phyloP scores from a whole-genome alignment of 139 green algal species.

The Tetradesmus obliquus region DNA sequence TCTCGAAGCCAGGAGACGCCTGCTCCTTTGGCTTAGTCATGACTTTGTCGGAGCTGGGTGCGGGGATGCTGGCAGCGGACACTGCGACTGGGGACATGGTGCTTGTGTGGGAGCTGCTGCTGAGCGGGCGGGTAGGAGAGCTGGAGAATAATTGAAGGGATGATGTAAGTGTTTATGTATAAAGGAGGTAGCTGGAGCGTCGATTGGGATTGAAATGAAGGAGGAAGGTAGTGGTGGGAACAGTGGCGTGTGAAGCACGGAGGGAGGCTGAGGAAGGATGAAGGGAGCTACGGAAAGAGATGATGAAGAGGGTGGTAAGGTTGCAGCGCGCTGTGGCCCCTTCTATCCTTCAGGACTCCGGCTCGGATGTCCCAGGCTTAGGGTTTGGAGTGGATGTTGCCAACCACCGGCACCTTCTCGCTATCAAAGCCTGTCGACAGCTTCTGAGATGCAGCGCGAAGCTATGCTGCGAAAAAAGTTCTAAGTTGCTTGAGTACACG shows the following conservation, averaged over 20 bases:
- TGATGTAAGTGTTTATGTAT: not conserved
- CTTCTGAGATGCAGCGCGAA: not conserved
- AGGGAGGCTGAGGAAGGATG: not conserved
- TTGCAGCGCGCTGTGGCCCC: not conserved
- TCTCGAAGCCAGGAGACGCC: not conserved
- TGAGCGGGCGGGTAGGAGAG: too few relatives aligned
- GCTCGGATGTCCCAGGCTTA: not conserved
- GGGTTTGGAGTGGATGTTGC: not conserved
- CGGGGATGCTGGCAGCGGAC: not conserved
- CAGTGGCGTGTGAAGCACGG: not conserved
- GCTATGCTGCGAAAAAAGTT: not conserved
- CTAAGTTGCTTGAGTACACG: too few relatives aligned
- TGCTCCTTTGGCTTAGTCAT: constrained; percentile 7
- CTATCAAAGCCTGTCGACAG: not conserved
- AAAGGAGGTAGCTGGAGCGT: too few relatives aligned
- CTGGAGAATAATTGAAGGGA: not conserved
- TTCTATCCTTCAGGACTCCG: not conserved
- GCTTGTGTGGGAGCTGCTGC: too few relatives aligned
- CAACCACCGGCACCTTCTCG: not conserved
- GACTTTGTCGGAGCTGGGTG: not conserved
- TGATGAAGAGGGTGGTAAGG: not conserved
- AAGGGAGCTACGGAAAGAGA: not conserved
- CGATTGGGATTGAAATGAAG: not conserved
- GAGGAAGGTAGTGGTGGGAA: not conserved
- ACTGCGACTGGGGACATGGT: not conserved